Conservation (phyloP, 129 eudicot species). For the Artemisia annua region DNA sequence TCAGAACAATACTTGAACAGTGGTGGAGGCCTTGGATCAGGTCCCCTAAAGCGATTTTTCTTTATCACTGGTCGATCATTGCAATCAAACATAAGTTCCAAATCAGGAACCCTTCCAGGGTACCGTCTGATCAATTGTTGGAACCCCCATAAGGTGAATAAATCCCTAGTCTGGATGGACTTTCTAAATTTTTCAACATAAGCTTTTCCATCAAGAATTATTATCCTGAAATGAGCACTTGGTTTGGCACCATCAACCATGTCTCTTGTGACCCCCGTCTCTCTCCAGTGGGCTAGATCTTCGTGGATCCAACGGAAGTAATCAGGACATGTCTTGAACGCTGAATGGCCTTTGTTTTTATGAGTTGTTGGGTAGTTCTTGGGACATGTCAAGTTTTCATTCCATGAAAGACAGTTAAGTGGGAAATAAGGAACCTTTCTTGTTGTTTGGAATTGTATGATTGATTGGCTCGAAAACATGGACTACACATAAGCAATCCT, state of each 20-base stretch:
- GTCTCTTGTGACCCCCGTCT: conserved; percentile 64
- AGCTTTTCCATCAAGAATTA: conserved; percentile 58
- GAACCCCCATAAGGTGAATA: conserved; percentile 80
- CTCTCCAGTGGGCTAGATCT: conserved; percentile 72
- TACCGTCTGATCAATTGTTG: conserved; percentile 60
- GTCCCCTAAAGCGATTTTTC: conserved; percentile 24
- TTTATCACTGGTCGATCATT: conserved; percentile 62
- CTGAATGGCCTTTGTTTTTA: conserved; percentile 28
- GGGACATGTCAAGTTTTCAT: conserved; percentile 59
- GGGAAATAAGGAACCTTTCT: conserved; percentile 28
- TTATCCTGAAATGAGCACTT: conserved; percentile 64
- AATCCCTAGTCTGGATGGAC: conserved; percentile 61
- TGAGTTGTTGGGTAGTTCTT: conserved; percentile 49
- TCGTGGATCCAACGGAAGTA: conserved; percentile 89
- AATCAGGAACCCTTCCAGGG: conserved; percentile 75
- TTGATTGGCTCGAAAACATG: conserved; percentile 35
- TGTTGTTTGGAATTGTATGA: conserved; percentile 13
- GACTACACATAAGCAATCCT: conserved; percentile 43
- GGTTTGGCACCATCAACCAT: conserved; percentile 61
- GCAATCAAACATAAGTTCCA: conserved; percentile 80
- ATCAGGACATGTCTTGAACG: conserved; percentile 61
- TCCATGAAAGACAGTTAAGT: conserved; percentile 55
- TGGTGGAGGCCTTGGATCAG: conserved; percentile 67
- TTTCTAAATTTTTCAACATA: conserved; percentile 60
- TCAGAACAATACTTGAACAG: conserved; percentile 75